Evolutionary conservation across 2,329 filamentous ascomycete species (phyloP).

Genomic region (Penicillium digitatum): DNA sequence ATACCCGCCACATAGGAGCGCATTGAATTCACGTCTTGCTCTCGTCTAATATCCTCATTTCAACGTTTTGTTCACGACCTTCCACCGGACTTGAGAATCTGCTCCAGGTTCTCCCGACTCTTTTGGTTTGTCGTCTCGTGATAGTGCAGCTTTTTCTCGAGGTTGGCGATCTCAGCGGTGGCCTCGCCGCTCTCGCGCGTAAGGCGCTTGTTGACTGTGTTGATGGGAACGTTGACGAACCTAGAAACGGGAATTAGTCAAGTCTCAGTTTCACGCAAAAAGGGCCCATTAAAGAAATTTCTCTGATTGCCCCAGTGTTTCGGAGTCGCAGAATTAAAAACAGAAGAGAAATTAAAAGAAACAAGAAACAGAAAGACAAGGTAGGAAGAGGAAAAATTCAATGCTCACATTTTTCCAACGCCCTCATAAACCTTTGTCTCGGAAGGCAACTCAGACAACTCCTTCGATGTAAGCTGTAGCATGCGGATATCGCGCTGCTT

Average conservation of each 20-base stretch:
- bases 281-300: not conserved
- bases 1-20: not conserved
- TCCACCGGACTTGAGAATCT: constrained; percentile 66
- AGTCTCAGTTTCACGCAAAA: not conserved
- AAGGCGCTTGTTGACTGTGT: constrained; percentile 71
- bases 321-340: not conserved
- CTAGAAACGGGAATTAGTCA: constrained; percentile 45
- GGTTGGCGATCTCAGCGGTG: constrained; percentile 70
- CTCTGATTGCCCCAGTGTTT: not conserved
- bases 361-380: constrained; percentile 11
- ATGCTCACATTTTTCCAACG: constrained; percentile 86
- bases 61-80: constrained; percentile 22
- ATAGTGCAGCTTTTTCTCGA: constrained; percentile 87
- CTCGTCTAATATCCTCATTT: not conserved
- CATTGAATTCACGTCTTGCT: not conserved
- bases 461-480: constrained; percentile 78
- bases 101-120: constrained; percentile 83
- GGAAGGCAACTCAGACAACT: constrained; percentile 70
- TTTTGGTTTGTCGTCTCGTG: constrained; percentile 95
- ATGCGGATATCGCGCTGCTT: constrained; percentile 89
- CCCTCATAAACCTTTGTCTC: constrained; percentile 87
- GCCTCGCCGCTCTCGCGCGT: constrained; percentile 69
- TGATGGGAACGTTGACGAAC: constrained; percentile 78
- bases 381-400: not conserved
- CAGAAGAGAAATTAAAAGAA: constrained; percentile 14